Conservation (phyloP, 768 basidiomycete genomes). For the Fibroporia radiculosa region DNA sequence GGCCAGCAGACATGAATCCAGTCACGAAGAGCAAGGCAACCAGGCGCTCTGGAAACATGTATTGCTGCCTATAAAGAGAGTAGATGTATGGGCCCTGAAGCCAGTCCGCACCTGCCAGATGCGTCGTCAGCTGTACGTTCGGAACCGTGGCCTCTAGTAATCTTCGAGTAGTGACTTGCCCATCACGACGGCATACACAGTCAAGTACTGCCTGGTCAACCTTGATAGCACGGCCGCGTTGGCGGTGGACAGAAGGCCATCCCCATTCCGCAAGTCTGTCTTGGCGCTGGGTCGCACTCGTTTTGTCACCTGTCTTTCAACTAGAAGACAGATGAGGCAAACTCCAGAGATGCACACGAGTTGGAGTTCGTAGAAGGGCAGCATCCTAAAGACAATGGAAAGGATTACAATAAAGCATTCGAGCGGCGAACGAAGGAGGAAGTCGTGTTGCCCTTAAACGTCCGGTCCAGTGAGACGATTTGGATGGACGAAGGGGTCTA, state of each 20-base stretch:
- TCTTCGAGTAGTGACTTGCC: constrained; percentile 38
- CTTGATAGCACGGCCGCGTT: constrained; percentile 4
- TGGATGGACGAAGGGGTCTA: no score
- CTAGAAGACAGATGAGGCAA: constrained; percentile 12
- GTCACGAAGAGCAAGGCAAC: constrained; percentile 74
- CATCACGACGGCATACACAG: constrained; percentile 71
- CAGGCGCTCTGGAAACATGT: constrained; percentile 49
- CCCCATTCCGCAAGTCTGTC: constrained; percentile 4
- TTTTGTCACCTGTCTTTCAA: constrained; percentile 18
- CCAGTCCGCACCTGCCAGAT: constrained; percentile 59
- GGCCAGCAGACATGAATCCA: constrained; percentile 63
- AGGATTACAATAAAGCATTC: background rate
- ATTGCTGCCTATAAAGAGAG: constrained; percentile 65
- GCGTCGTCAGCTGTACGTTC: background rate
- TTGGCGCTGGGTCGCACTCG: constrained; percentile 1
- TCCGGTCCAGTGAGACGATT: no score
- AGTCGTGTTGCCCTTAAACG: no score
- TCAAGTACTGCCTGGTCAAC: constrained; percentile 43
- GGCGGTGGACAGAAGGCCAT: background rate
- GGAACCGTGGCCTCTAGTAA: background rate
- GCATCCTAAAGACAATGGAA: constrained; percentile 1
- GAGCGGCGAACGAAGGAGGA: no score
- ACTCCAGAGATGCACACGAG: constrained; percentile 15
- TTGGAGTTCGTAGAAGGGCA: constrained; percentile 23
- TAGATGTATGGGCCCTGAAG: constrained; percentile 77